phyloP scores from a whole-genome alignment of 2,329 filamentous ascomycete genomes.

The Pseudogymnoascus verrucosus region DNA sequence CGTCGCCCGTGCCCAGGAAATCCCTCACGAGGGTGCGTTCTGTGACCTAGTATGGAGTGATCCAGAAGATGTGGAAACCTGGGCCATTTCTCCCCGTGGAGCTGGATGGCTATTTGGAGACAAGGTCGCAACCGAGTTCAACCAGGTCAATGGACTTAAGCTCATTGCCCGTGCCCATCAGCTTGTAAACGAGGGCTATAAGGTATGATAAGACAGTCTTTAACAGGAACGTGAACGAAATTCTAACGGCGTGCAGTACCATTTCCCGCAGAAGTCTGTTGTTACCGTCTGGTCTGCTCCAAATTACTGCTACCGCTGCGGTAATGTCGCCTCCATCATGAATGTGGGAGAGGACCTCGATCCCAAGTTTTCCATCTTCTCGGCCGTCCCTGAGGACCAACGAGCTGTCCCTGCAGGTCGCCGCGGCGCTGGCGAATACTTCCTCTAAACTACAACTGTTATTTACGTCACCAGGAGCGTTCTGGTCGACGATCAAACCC shows the following conservation, averaged over 20 bases:
- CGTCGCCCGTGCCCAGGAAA: constrained; percentile 66
- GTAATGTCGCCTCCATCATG: constrained; percentile 69
- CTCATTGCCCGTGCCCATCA: constrained; percentile 68
- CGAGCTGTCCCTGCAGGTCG: constrained; percentile 69
- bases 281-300: constrained; percentile 61
- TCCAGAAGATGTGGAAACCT: constrained; percentile 62
- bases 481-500: neutral
- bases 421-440: constrained; percentile 62
- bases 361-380: constrained; percentile 88
- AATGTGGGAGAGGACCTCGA: constrained; percentile 77
- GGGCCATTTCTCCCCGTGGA: constrained; percentile 61
- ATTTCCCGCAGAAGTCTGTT: constrained; percentile 90
- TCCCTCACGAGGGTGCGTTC: constrained; percentile 69
- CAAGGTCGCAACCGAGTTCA: constrained; percentile 68
- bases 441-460: constrained; percentile 40
- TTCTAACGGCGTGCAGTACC: constrained; percentile 52
- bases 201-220: constrained; percentile 33
- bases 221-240: neutral
- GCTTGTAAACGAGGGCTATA: constrained; percentile 70
- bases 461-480: constrained; percentile 8
- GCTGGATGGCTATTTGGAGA: constrained; percentile 49
- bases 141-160: constrained; percentile 65
- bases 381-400: constrained; percentile 77
- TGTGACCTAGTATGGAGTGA: constrained; percentile 72
- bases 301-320: constrained; percentile 40